A percentile compares a stretch with the other conserved stretches of the same genome.
These are phyloP conservation scores for Cyphellophora europaea DNA, from an alignment of 2,329 filamentous ascomycete species.

Conservation along the genomic window DNA sequence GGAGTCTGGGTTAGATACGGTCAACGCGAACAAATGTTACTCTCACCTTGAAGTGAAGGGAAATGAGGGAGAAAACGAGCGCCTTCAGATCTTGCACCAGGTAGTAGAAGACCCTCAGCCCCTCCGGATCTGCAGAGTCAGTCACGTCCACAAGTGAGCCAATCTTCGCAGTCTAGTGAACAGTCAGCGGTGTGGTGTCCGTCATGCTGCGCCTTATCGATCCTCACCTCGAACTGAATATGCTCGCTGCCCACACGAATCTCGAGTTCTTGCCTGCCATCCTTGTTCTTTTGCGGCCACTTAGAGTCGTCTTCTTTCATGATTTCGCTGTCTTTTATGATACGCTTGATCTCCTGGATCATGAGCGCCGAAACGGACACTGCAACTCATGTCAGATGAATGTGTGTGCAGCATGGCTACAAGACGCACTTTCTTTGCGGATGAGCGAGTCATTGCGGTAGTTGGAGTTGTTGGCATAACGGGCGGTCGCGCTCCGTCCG, in stretches of 20 bases:
- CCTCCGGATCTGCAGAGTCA: constrained; percentile 91
- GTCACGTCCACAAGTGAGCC: constrained; percentile 94
- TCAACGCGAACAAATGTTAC: not conserved
- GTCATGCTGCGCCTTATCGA: not conserved
- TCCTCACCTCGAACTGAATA: constrained; percentile 84
- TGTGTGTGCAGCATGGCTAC: constrained; percentile 47
- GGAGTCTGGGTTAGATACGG: constrained; percentile 6
- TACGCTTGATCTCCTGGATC: constrained; percentile 90
- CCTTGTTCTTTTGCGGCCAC: constrained; percentile 99
- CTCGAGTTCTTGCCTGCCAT: constrained; percentile 91
- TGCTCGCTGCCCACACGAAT: constrained; percentile 90
- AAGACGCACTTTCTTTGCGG: constrained; percentile 99
- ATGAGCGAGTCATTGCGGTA: constrained; percentile 98
- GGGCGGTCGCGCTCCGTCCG: constrained; percentile 82
- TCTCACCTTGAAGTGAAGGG: constrained; percentile 84
- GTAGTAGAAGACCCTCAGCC: constrained; percentile 95
- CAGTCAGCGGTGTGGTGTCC: constrained; percentile 17
- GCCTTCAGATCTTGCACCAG: constrained; percentile 96
- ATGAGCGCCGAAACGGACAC: constrained; percentile 91
- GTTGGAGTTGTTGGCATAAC: constrained; percentile 99
- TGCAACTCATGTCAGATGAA: constrained; percentile 42
- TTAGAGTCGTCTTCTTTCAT: constrained; percentile 98
- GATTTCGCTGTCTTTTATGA: constrained; percentile 95
- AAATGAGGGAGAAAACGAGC: constrained; percentile 90
- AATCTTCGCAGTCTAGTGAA: constrained; percentile 81